These are phyloP conservation scores for Phalaenopsis hybrid DNA, from an alignment of 116 monocot genomes.

Conservation along the genomic window DNA sequence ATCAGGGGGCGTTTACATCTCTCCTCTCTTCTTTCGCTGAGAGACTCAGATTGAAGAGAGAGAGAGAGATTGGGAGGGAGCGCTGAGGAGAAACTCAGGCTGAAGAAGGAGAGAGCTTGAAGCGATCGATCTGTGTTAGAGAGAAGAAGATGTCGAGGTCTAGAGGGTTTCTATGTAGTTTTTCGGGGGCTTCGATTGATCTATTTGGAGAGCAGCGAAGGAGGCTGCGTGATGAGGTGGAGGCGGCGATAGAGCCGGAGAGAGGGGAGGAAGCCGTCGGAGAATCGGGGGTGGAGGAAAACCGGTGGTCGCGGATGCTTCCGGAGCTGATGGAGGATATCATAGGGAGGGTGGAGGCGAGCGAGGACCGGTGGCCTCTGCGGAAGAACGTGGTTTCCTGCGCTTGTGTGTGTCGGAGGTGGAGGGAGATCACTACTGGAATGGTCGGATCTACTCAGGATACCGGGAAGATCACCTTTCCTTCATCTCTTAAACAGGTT, in stretches of 20 bases:
- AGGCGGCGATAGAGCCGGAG: conserved; percentile 3
- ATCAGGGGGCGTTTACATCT: neutral
- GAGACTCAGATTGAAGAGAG: neutral
- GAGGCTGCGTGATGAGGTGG: conserved; percentile 3
- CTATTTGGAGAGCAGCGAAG: neutral
- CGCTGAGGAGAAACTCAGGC: neutral
- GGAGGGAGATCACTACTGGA: conserved; percentile 48
- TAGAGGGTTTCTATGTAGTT: neutral
- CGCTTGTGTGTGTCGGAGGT: conserved; percentile 63
- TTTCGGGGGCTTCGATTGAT: neutral
- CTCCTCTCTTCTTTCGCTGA: neutral
- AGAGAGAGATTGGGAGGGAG: neutral
- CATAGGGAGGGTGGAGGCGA: conserved; percentile 48
- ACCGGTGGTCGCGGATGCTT: conserved; percentile 48
- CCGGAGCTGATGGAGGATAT: conserved; percentile 76
- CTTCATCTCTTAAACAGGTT: conserved; percentile 89
- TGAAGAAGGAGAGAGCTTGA: neutral
- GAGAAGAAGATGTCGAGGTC: conserved; percentile 2
- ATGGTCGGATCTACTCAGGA: conserved; percentile 37
- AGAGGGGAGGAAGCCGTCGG: neutral
- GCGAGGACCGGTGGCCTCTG: conserved; percentile 55
- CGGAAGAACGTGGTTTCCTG: conserved; percentile 53
- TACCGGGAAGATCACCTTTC: conserved; percentile 68
- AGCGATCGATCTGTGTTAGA: neutral
- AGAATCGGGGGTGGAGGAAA: conserved; percentile 22